A percentile compares a stretch with the other conserved stretches of the same genome.
Evolutionary conservation across 257 asterid genomes (phyloP).

Genomic region (Mentha longifolia): DNA sequence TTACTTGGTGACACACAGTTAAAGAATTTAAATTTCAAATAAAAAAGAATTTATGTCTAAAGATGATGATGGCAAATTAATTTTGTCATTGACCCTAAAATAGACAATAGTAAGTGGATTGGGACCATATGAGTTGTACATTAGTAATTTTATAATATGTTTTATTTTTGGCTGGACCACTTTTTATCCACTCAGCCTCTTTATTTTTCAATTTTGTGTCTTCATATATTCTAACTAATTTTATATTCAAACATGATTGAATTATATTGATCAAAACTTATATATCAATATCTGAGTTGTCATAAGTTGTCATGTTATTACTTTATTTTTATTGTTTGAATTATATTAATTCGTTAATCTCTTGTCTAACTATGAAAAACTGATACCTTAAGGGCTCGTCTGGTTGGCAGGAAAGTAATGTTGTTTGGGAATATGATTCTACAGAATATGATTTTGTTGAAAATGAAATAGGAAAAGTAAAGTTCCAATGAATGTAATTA

Average conservation of each 20-base stretch:
- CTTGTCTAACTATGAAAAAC: too few species aligned
- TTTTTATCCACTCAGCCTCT: neutral
- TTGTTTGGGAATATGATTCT: too few species aligned
- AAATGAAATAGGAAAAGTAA: too few species aligned
- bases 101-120: constrained; percentile 35
- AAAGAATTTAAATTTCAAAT: neutral
- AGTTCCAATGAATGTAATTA: too few species aligned
- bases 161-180: constrained; percentile 18
- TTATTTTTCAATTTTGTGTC: neutral
- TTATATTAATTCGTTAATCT: too few species aligned
- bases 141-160: neutral
- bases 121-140: constrained; percentile 39
- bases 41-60: constrained; percentile 6
- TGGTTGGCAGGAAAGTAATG: too few species aligned
- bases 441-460: too few species aligned
- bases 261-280: neutral
- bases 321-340: too few species aligned
- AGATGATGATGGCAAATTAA: constrained; percentile 26
- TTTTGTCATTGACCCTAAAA: constrained; percentile 13
- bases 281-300: too few species aligned
- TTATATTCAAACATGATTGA: neutral
- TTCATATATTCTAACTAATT: neutral
- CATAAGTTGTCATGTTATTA: too few species aligned
- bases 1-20: neutral
- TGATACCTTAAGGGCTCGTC: too few species aligned